Base-by-base conservation (phyloP, 2,329 filamentous ascomycete species). In the Daldinia sp. region DNA sequence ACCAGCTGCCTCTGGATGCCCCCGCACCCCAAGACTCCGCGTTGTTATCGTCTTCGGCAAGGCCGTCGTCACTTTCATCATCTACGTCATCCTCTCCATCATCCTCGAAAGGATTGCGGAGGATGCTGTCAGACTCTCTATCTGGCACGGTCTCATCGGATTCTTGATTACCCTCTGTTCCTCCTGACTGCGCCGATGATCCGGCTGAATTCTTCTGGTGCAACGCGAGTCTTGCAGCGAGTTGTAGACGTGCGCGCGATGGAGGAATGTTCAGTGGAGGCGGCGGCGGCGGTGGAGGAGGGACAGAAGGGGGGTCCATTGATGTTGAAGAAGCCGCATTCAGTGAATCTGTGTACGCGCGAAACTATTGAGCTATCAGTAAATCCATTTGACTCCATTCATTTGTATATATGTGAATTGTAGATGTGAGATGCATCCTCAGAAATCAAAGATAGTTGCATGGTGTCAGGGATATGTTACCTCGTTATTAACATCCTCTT, bases 231-330 rank as follows among this genome's bases (percentile, higher is more conserved):
- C 94, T 89, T 12, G 93, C 92, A n/a, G 94, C 94, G n/a, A 98
- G 87, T 79, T 97, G 93, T 62, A 93, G 86, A 57, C 95, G 89
- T 6, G 95, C 95, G 59, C 95, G 89, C 6, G 93, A 97, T 1
- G 95, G 94, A 0, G 92, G 90, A 39, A 95, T 90, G 78, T 95
- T 96, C 75, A 97, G 84, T 12, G 94, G 93, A 35, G 92, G 90
- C 23, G 89, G 92, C n/a, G 91, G 91, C 0, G 88, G 86, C 1
- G 86, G 86, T 2, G 88, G 88, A 6, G 88, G 87, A 2, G 82
- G 86, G 54, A 89, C 85, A 12, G 87, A 88, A 1, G 87, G 88
- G 53, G 86, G 88, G 64, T 85, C 84, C 73, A 88, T 79, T 26
- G 85, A 84, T 44, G 80, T 78, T 60, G 78, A 80, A 64, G 80